These are phyloP conservation scores for Neurospora crassa DNA, from an alignment of 2,329 filamentous ascomycete species.

Conservation along the genomic window DNA sequence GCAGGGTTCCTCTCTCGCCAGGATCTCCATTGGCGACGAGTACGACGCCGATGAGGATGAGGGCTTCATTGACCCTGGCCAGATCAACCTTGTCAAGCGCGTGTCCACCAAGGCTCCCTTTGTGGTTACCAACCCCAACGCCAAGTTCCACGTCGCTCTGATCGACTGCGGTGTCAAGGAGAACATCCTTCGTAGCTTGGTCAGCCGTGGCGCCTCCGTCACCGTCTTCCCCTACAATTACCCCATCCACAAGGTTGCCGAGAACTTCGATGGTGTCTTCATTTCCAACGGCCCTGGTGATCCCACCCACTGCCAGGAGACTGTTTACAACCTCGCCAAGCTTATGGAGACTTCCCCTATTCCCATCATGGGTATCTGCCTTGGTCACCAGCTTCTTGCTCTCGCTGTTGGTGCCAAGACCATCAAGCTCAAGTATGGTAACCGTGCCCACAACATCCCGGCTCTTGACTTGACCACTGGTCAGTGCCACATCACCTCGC, in stretches of 20 bases:
- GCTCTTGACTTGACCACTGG: slow-evolving; percentile 90
- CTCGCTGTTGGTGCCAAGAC: slow-evolving; percentile 81
- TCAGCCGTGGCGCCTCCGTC: slow-evolving; percentile 81
- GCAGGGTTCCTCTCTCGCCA: slow-evolving; percentile 89
- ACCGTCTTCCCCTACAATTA: slow-evolving; percentile 96
- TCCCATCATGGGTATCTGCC: slow-evolving; percentile 95
- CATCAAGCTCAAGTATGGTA: slow-evolving; percentile 98
- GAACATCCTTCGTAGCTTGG: slow-evolving; percentile 94
- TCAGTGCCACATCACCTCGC: slow-evolving; percentile 95
- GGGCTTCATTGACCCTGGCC: slow-evolving; percentile 86
- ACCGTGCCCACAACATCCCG: slow-evolving; percentile 97
- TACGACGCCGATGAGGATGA: slow-evolving; percentile 98
- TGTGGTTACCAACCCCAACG: slow-evolving; percentile 76
- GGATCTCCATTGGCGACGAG: slow-evolving; percentile 91
- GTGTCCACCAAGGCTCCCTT: slow-evolving; percentile 98
- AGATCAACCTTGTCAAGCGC: slow-evolving; percentile 92
- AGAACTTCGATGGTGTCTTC: slow-evolving; percentile 97
- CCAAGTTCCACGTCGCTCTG: slow-evolving; percentile 82
- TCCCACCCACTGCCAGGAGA: slow-evolving; percentile 91
- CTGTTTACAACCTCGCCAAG: slow-evolving; percentile 82
- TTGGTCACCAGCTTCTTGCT: slow-evolving; percentile 92
- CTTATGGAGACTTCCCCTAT: slow-evolving; percentile 86
- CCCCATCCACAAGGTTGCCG: slow-evolving; percentile 94
- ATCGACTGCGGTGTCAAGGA: slow-evolving; percentile 99
- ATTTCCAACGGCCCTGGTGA: slow-evolving; percentile 98